These are phyloP conservation scores for Canavalia gladiata DNA, from an alignment of 306 rosid species.

Conservation along the genomic window DNA sequence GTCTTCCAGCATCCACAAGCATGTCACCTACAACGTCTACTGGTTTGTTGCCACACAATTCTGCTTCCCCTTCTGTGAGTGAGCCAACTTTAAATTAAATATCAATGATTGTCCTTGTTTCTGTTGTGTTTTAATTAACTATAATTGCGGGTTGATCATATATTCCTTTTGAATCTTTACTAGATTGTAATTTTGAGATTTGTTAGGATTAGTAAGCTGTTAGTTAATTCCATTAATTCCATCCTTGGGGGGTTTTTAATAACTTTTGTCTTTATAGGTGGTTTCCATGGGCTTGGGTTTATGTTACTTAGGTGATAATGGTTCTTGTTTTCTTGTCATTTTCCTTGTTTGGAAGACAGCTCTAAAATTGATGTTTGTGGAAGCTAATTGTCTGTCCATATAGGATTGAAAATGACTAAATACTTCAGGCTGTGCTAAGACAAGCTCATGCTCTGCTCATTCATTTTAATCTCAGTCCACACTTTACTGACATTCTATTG, in stretches of 20 bases:
- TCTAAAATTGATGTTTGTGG: neutral
- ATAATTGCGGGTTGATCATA: neutral
- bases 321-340: neutral
- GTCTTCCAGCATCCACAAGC: constrained; percentile 61
- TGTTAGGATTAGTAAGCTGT: neutral
- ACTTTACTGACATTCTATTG: neutral
- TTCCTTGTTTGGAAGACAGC: neutral
- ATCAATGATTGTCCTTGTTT: no score
- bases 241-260: neutral
- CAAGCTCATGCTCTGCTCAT: neutral
- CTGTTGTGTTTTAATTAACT: neutral
- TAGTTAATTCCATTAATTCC: neutral
- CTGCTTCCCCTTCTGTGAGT: constrained; percentile 57
- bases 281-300: neutral
- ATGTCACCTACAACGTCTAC: constrained; percentile 58
- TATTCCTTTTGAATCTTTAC: neutral
- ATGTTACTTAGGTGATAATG: neutral
- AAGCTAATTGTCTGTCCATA: neutral
- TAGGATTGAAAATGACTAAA: neutral
- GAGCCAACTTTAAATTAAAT: constrained; percentile 39
- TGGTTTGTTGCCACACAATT: constrained; percentile 56
- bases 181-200: neutral
- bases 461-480: neutral
- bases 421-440: neutral
- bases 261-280: neutral